A percentile compares a stretch with the other conserved stretches of the same genome.
Conservation (phyloP, 192 early-diverging fungal genomes). For the Coemansia sp. region DNA sequence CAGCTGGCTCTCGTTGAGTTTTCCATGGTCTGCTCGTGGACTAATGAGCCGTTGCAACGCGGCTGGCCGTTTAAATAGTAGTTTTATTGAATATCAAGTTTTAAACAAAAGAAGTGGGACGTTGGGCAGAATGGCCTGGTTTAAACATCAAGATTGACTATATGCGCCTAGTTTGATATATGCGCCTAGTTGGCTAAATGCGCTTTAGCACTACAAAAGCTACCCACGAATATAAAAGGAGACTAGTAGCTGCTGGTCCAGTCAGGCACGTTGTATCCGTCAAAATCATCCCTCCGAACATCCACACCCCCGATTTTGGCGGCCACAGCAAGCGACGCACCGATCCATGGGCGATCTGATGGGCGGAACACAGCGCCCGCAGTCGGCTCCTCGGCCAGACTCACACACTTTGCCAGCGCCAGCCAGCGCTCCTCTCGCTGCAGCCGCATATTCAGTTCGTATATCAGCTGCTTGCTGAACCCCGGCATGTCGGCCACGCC, state of each 20-base stretch:
- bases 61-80: neutral
- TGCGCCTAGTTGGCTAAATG: too few relatives aligned
- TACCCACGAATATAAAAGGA: too few relatives aligned
- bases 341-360: conserved; percentile 79
- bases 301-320: conserved; percentile 73
- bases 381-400: conserved; percentile 57
- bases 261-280: conserved; percentile 60
- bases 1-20: neutral
- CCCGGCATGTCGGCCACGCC: conserved; percentile 76
- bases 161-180: too few relatives aligned
- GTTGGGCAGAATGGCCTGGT: too few relatives aligned
- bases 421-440: conserved; percentile 54
- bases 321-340: conserved; percentile 75
- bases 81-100: too few relatives aligned
- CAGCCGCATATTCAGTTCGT: conserved; percentile 61
- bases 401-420: conserved; percentile 54
- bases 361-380: conserved; percentile 64
- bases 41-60: neutral
- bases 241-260: neutral
- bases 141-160: too few relatives aligned
- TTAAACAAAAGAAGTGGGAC: too few relatives aligned
- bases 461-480: conserved; percentile 61
- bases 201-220: too few relatives aligned
- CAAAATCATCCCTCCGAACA: conserved; percentile 64
- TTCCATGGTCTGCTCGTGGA: neutral